Base-by-base conservation (phyloP, 371 early-diverging fungal genomes). In the Mucor piriformis region DNA sequence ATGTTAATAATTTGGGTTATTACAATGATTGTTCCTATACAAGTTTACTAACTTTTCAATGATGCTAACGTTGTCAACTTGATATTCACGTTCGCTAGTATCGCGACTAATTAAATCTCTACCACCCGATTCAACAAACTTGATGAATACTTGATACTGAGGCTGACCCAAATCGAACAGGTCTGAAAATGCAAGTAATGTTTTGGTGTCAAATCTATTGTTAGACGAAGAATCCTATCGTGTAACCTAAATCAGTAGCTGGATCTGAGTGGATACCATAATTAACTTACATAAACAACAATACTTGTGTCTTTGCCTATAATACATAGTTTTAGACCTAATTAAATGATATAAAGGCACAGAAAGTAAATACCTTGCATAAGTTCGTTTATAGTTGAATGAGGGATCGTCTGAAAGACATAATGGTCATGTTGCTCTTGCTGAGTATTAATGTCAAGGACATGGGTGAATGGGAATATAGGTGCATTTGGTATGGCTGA, bases 201-300 rank as follows among this genome's bases (percentile, higher is more conserved):
- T 43, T 16, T 29, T 48, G 5, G 40, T 33, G n/a, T 52, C 42
- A 27, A 59, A 46, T 35, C 50, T 52, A 20, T 59, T 47, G 46
- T 24, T 42, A 40, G 32, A 32, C 23, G 33, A 50, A 3, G 57
- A n/a, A 27, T 49, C 57, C 49, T 57, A 13, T 25, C 49, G 50
- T 57, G 43, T 43, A 43, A 43, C 43, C 10, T 10, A 11, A 40
- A 20, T 33, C 32, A 33, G 40, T 47, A 46, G 32, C 12, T 38
- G 16, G 12, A 24, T 12, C 23, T n/a, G 21, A 3, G 12, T 47
- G n/a, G 34, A 7, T 34, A 10, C 20, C 47, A 24, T 25, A 49
- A 51, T 37, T 35, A 32, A 49, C 61, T 43, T 49, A 62, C 63
- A 62, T 50, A 50, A 23, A 56, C 43, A 20, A 56, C 21, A 6